Conservation (phyloP, 2,329 filamentous ascomycete genomes). For the Anisogramma anomala region DNA sequence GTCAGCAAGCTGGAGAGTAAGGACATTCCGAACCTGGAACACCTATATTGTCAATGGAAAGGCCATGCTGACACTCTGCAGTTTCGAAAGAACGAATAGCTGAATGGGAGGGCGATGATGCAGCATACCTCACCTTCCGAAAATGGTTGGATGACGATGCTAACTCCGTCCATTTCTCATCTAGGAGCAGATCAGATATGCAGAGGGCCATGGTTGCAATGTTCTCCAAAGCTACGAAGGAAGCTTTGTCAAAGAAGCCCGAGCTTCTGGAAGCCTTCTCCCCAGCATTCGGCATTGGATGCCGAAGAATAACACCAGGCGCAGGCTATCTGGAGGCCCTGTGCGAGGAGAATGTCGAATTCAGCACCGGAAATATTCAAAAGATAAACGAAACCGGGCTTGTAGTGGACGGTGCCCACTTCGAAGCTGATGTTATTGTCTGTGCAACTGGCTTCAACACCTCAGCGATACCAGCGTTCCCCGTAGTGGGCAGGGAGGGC, state of each 20-base stretch:
- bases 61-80: neutral
- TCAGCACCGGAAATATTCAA: conserved; percentile 17
- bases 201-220: conserved; percentile 20
- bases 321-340: conserved; percentile 32
- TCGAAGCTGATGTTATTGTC: conserved; percentile 23
- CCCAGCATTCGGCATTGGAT: conserved; percentile 31
- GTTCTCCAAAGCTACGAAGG: conserved; percentile 22
- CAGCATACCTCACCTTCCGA: conserved; percentile 4
- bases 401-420: neutral
- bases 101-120: neutral
- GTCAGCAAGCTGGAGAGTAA: neutral
- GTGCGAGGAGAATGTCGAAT: conserved; percentile 29
- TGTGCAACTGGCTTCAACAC: conserved; percentile 26
- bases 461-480: conserved; percentile 16
- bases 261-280: conserved; percentile 14
- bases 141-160: conserved; percentile 1
- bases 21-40: neutral
- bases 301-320: conserved; percentile 30
- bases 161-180: neutral
- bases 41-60: neutral
- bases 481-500: conserved; percentile 17
- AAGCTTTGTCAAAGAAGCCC: conserved; percentile 17
- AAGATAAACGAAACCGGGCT: conserved; percentile 18
- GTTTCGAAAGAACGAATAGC: neutral
- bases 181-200: conserved; percentile 21